Evolutionary conservation across 1,284 basidiomycete species (phyloP), one percentile per base, ranked within the genome.

Genomic region (Rhizoctonia solani): DNA sequence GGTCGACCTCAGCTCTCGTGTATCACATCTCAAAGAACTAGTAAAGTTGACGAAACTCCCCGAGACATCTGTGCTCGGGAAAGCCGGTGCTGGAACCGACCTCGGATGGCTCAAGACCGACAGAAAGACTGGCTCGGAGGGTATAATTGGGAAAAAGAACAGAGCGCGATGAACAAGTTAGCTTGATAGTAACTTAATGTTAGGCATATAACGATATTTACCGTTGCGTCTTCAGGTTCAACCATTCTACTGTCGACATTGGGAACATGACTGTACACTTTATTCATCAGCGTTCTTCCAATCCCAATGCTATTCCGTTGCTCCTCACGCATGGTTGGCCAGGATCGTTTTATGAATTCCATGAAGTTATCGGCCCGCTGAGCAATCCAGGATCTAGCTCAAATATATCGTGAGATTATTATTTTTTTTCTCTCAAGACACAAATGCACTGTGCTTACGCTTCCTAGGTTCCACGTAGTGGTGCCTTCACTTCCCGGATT

Each of bases 311-410:
- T 13, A 69, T 69, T 14, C 69, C 69, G 11, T 25, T 69, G n/a
- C 34, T 69, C 19, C 32, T 69, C 14, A 69, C 55, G n/a, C 69
- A 69, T 44, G 69, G 69, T 5, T 69, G 69, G 69, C 69, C 69
- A 1, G 69, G 69, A 44, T 69, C 69, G 5, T 68, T 69, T 44
- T 39, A 67, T 30, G 69, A 69, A 58, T 69, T 61, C 25, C 23
- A 56, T 3, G 41, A 66, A 4, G 69, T 69, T 11, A 67, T 69
- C n/a, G 49, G 29, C 4, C 58, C 58, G 1, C 32, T 61, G 13
- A 61, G 58, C 23, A 61, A 50, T 23, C 46, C 58, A 8, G 46
- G 58, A 23, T 32, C 14, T 8, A 25, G 39, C 16, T 61, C 58
- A 4, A 61, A 61, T 23, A n/a, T 32, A 19, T 61, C 58, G 58